These are phyloP conservation scores for Cladochytrium tenue DNA, from an alignment of 371 early-diverging fungal genomes.

Conservation along the genomic window DNA sequence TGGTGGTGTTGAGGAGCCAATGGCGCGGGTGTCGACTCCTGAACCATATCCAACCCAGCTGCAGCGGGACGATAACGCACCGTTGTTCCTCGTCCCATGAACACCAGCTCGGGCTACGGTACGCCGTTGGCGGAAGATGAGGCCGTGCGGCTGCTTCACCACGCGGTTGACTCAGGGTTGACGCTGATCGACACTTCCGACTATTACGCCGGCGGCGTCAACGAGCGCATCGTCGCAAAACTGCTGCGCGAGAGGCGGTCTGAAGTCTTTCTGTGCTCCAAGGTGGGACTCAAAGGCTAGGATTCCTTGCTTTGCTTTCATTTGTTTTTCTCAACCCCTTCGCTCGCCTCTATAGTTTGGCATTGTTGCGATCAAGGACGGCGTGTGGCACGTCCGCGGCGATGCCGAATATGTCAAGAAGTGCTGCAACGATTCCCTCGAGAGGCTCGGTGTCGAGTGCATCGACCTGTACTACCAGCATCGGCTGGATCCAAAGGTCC, in stretches of 20 bases:
- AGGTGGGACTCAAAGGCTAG: constrained; percentile 16
- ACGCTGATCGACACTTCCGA: constrained; percentile 35
- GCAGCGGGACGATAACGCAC: too few relatives aligned
- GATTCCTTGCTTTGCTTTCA: not conserved
- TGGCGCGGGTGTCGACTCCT: too few relatives aligned
- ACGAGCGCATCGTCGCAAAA: constrained; percentile 39
- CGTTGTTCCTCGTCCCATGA: too few relatives aligned
- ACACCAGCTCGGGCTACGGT: not conserved
- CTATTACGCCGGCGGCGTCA: constrained; percentile 24
- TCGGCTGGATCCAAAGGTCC: constrained; percentile 24
- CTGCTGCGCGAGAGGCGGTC: constrained; percentile 29
- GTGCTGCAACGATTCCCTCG: constrained; percentile 42
- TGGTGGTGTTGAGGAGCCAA: too few relatives aligned
- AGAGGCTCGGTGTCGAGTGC: constrained; percentile 44
- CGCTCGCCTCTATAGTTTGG: constrained; percentile 26
- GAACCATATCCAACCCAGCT: too few relatives aligned
- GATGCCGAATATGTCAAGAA: constrained; percentile 51
- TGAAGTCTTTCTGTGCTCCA: constrained; percentile 54
- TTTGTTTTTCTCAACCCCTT: not conserved
- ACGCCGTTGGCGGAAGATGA: not conserved
- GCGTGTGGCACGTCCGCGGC: constrained; percentile 36
- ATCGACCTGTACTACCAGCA: constrained; percentile 51
- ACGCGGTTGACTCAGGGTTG: constrained; percentile 26
- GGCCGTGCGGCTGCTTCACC: constrained; percentile 14
- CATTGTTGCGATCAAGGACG: constrained; percentile 29